phyloP scores from a whole-genome alignment of 805 yeast genomes.

The Zygoascus tannicola region DNA sequence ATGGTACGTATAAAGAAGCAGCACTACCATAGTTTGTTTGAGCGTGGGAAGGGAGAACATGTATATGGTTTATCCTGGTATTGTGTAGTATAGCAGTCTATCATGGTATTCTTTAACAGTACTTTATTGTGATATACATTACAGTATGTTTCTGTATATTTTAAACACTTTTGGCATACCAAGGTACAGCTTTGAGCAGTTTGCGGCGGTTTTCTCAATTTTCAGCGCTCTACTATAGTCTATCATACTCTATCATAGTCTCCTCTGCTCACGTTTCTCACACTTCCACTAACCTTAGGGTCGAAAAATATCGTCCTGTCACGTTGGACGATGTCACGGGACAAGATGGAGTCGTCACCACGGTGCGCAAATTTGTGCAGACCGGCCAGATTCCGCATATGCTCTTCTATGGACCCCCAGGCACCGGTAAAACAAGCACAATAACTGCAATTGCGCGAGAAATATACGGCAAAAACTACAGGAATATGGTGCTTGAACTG shows the following conservation, averaged over 20 bases:
- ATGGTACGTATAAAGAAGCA: conserved; percentile 10
- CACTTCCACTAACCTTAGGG: conserved; percentile 35
- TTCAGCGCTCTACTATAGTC: too few species aligned
- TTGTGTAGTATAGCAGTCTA: too few species aligned
- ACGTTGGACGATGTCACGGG: conserved; percentile 84
- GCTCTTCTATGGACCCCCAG: conserved; percentile 92
- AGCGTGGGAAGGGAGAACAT: conserved; percentile 6
- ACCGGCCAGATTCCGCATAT: conserved; percentile 84
- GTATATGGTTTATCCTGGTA: too few species aligned
- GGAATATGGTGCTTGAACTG: conserved; percentile 85
- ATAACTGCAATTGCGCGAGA: conserved; percentile 81
- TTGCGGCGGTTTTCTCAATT: too few species aligned
- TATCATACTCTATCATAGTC: too few species aligned
- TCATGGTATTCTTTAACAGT: too few species aligned
- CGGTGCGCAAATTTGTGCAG: conserved; percentile 75
- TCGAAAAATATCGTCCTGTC: conserved; percentile 89
- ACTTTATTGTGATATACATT: too few species aligned
- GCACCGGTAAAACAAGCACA: conserved; percentile 88
- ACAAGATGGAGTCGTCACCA: conserved; percentile 74
- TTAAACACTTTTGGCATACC: too few species aligned
- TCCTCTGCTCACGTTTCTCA: neutral
- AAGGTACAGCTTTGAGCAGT: too few species aligned
- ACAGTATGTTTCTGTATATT: too few species aligned
- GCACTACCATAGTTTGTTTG: too few species aligned
- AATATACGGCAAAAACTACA: conserved; percentile 71